Conservation (phyloP, 148 eudicot genomes). For the Vaccinium macrocarpon region DNA sequence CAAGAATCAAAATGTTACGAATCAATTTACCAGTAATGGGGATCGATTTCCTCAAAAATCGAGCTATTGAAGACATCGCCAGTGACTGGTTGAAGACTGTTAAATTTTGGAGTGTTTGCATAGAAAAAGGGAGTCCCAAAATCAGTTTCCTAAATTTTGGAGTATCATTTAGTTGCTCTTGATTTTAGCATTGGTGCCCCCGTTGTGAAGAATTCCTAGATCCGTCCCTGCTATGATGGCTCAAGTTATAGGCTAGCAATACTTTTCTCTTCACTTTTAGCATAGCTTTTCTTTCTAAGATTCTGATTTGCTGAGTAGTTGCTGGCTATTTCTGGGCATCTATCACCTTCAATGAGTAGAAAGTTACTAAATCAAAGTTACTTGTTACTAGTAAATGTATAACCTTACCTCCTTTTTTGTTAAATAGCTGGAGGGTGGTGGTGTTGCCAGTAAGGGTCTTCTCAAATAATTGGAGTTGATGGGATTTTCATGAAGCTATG, state of each 20-base stretch:
- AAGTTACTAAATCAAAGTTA: neutral
- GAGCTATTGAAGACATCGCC: too few species aligned
- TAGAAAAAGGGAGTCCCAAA: too few species aligned
- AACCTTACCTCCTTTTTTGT: slow-evolving; percentile 11
- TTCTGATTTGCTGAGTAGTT: neutral
- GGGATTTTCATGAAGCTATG: slow-evolving; percentile 95
- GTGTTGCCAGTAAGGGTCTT: slow-evolving; percentile 95
- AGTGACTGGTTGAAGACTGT: too few species aligned
- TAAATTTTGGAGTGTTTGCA: too few species aligned
- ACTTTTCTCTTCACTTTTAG: neutral
- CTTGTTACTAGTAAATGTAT: neutral
- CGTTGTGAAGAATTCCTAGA: too few species aligned
- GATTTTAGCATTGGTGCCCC: too few species aligned
- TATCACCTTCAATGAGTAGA: neutral
- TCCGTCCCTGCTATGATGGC: neutral
- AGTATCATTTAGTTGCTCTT: too few species aligned
- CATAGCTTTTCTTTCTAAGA: neutral
- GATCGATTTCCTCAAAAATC: too few species aligned
- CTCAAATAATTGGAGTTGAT: slow-evolving; percentile 93
- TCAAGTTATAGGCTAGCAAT: neutral
- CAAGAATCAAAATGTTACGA: too few species aligned
- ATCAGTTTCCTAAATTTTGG: too few species aligned
- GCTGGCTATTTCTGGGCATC: neutral
- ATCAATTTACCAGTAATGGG: too few species aligned
- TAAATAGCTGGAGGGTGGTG: slow-evolving; percentile 83